Conservation (phyloP, 2,329 filamentous ascomycete species). For the Pseudocercospora pini-densiflorae region DNA sequence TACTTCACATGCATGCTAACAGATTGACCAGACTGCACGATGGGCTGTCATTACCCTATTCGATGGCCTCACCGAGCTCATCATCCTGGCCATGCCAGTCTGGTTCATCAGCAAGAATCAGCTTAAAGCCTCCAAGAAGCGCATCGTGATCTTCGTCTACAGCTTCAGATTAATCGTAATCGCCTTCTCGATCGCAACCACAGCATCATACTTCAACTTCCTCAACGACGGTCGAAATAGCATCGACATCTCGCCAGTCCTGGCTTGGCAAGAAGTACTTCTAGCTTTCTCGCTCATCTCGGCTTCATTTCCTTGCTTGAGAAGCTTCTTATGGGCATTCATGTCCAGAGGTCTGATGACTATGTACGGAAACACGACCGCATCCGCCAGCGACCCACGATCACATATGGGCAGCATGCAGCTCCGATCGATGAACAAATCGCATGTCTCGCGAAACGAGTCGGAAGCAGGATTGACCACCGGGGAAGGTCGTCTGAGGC, state of each 20-base stretch:
- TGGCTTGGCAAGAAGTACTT: slow-evolving; percentile 31
- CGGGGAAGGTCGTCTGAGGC: neutral
- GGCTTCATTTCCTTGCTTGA: slow-evolving; percentile 33
- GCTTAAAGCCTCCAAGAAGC: slow-evolving; percentile 30
- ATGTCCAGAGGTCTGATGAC: slow-evolving; percentile 29
- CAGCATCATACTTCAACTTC: slow-evolving; percentile 32
- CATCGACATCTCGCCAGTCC: slow-evolving; percentile 29
- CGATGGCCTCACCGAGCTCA: slow-evolving; percentile 30
- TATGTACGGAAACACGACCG: slow-evolving; percentile 32
- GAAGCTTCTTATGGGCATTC: slow-evolving; percentile 34
- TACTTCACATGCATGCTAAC: too few species aligned
- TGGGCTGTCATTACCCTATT: slow-evolving; percentile 28
- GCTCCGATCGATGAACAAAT: slow-evolving; percentile 25
- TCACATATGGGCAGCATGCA: slow-evolving; percentile 22
- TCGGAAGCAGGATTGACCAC: neutral
- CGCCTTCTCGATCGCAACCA: slow-evolving; percentile 24
- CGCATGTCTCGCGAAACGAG: slow-evolving; percentile 14
- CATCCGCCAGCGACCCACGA: slow-evolving; percentile 13
- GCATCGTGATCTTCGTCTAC: slow-evolving; percentile 31
- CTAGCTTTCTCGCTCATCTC: slow-evolving; percentile 34
- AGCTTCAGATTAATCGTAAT: slow-evolving; percentile 27
- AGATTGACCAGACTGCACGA: slow-evolving; percentile 16
- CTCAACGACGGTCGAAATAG: slow-evolving; percentile 20
- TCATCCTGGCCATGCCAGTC: slow-evolving; percentile 31
- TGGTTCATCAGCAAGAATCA: slow-evolving; percentile 34